Evolutionary conservation across 192 early-diverging fungal genomes (phyloP).

Genomic region (Chytriomyces hyalinus): DNA sequence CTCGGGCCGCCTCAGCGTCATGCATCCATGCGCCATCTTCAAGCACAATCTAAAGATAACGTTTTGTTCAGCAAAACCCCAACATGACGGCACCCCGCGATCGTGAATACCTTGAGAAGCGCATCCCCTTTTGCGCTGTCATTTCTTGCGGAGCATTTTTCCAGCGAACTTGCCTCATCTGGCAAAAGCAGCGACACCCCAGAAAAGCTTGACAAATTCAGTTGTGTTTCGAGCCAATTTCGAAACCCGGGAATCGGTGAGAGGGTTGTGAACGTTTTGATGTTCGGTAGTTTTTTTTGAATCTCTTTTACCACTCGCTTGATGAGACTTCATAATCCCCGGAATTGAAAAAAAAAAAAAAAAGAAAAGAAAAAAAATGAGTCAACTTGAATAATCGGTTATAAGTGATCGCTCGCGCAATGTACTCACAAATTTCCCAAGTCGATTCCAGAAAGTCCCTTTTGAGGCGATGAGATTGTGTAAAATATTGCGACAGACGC

Average conservation of each 20-base stretch:
- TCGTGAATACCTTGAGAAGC: neutral
- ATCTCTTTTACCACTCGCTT: constrained; percentile 87
- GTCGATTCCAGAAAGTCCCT: constrained; percentile 85
- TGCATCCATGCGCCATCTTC: constrained; percentile 49
- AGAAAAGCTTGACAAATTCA: constrained; percentile 20
- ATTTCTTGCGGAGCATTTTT: constrained; percentile 18
- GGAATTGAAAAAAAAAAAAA: neutral
- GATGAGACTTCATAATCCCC: constrained; percentile 50
- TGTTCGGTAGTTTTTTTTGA: constrained; percentile 67
- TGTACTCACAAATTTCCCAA: constrained; percentile 73
- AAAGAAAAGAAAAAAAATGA: neutral
- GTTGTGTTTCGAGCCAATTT: constrained; percentile 67
- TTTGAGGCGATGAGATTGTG: constrained; percentile 86
- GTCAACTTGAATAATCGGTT: neutral
- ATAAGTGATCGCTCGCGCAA: neutral
- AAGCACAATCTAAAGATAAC: neutral
- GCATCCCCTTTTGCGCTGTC: constrained; percentile 31
- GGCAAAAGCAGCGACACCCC: constrained; percentile 27
- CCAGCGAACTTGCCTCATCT: constrained; percentile 24
- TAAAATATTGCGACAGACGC: constrained; percentile 85
- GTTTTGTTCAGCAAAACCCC: neutral
- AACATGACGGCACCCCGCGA: too few species aligned
- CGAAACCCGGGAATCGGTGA: constrained; percentile 91
- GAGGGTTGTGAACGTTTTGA: constrained; percentile 83
- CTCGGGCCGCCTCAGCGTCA: constrained; percentile 36